phyloP scores from a whole-genome alignment of 768 basidiomycete genomes.

The Phaeotremella skinneri region DNA sequence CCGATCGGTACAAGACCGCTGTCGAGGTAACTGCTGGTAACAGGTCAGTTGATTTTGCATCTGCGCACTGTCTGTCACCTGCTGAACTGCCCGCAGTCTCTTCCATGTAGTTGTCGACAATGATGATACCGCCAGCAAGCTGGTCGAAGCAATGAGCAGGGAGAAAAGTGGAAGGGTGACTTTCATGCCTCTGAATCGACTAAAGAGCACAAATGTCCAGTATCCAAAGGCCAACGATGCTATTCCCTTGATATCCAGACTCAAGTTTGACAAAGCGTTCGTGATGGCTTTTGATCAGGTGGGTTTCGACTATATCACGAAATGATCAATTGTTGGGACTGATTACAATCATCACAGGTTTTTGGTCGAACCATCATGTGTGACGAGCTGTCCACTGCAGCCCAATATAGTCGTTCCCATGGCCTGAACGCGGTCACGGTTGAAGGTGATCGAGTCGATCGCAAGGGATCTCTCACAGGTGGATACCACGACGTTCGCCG shows the following conservation, averaged over 20 bases:
- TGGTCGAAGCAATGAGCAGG: constrained; percentile 90
- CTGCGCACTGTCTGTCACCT: neutral
- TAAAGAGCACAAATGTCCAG: constrained; percentile 67
- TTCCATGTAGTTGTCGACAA: constrained; percentile 97
- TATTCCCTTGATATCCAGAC: constrained; percentile 69
- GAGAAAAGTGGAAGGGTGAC: constrained; percentile 94
- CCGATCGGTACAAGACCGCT: constrained; percentile 87
- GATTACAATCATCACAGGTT: constrained; percentile 55
- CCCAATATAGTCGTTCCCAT: constrained; percentile 90
- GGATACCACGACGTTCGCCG: constrained; percentile 91
- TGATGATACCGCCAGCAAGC: constrained; percentile 85
- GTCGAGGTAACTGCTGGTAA: constrained; percentile 94
- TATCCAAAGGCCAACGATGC: constrained; percentile 55
- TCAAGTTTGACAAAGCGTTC: constrained; percentile 68
- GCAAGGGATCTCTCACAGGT: constrained; percentile 92
- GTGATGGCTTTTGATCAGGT: constrained; percentile 83
- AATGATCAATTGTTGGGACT: neutral
- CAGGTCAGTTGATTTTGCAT: constrained; percentile 61
- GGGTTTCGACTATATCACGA: constrained; percentile 8
- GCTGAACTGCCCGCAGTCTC: constrained; percentile 57
- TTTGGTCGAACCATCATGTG: constrained; percentile 98
- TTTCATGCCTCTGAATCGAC: constrained; percentile 95
- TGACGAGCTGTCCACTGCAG: constrained; percentile 83
- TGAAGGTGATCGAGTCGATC: constrained; percentile 95
- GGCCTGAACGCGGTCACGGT: constrained; percentile 95